A percentile compares a stretch with the other conserved stretches of the same genome.
These are phyloP conservation scores for Monosporozyma yasuniensis DNA, from an alignment of 805 yeast species.

Conservation along the genomic window DNA sequence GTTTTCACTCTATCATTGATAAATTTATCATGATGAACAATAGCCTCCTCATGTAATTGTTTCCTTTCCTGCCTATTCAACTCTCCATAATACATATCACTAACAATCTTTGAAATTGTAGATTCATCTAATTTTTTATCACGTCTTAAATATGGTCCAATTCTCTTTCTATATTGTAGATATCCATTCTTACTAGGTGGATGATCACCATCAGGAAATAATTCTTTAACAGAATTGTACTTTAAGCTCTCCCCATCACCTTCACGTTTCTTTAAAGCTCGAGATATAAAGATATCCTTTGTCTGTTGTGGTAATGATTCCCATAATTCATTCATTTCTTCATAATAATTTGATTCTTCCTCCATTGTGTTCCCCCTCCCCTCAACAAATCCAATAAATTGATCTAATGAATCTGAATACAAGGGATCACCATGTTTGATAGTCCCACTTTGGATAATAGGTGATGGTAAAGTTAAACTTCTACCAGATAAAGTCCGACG, in stretches of 20 bases:
- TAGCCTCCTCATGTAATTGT: conserved; percentile 6
- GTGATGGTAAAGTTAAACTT: not conserved
- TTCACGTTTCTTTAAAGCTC: conserved; percentile 4
- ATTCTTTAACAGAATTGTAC: conserved; percentile 2
- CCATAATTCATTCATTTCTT: conserved; percentile 5
- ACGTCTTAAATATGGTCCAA: conserved; percentile 5
- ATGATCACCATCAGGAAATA: conserved; percentile 2
- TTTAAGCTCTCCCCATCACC: not conserved
- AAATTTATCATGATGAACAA: not conserved
- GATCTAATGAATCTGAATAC: conserved; percentile 8
- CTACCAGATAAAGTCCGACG: not conserved
- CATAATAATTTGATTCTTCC: not conserved
- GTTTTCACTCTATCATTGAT: not conserved
- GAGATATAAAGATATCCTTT: conserved; percentile 8
- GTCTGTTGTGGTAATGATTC: conserved; percentile 9
- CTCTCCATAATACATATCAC: conserved; percentile 6
- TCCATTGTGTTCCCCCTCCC: conserved; percentile 5
- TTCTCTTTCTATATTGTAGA: conserved; percentile 5
- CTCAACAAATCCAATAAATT: conserved; percentile 4
- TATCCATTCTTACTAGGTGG: conserved; percentile 5
- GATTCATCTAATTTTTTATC: conserved; percentile 3
- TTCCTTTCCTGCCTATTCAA: conserved; percentile 3
- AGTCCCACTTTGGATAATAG: not conserved
- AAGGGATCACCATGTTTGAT: not conserved
- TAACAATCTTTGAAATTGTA: conserved; percentile 6